A percentile compares a stretch with the other conserved stretches of the same genome.
Conservation (phyloP, 352 stramenopile genomes). For the Globisporangium takayamanum region DNA sequence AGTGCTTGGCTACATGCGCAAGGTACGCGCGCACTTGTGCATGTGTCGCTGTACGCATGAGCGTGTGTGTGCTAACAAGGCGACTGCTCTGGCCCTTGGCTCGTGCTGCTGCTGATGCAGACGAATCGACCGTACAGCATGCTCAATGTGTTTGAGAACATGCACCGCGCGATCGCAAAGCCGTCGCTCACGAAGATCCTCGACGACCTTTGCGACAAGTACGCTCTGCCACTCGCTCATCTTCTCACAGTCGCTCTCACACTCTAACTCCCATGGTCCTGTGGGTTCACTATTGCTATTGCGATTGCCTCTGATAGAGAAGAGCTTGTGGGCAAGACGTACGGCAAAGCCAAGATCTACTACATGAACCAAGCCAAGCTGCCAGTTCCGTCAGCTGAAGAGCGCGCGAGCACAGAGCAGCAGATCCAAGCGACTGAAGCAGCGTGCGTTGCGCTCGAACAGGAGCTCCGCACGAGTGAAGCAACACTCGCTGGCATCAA, state of each 20-base stretch:
- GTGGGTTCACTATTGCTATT: background rate
- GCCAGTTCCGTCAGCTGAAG: slow-evolving; percentile 41
- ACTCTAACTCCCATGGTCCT: background rate
- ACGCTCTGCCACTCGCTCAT: slow-evolving; percentile 2
- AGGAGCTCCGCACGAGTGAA: slow-evolving; percentile 53
- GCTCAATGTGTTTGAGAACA: slow-evolving; percentile 83
- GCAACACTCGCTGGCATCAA: slow-evolving; percentile 36
- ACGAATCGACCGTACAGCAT: slow-evolving; percentile 80
- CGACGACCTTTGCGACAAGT: slow-evolving; percentile 64
- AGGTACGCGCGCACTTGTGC: slow-evolving; percentile 17
- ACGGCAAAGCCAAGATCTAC: slow-evolving; percentile 82
- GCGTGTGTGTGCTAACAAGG: too few species aligned
- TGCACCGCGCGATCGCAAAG: slow-evolving; percentile 71
- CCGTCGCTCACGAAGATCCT: slow-evolving; percentile 67
- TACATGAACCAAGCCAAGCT: slow-evolving; percentile 76
- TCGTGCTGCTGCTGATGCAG: slow-evolving; percentile 14
- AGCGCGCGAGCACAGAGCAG: slow-evolving; percentile 35
- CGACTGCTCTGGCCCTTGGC: too few species aligned
- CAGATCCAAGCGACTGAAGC: slow-evolving; percentile 42
- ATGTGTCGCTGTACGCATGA: too few species aligned
- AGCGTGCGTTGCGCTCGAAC: slow-evolving; percentile 41
- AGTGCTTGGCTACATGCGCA: slow-evolving; percentile 73
- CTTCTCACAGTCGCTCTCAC: slow-evolving; percentile 1
- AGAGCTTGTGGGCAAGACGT: slow-evolving; percentile 63
- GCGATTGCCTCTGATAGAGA: slow-evolving; percentile 18